phyloP scores from a whole-genome alignment of 768 basidiomycete genomes.

The Mycena indigotica region DNA sequence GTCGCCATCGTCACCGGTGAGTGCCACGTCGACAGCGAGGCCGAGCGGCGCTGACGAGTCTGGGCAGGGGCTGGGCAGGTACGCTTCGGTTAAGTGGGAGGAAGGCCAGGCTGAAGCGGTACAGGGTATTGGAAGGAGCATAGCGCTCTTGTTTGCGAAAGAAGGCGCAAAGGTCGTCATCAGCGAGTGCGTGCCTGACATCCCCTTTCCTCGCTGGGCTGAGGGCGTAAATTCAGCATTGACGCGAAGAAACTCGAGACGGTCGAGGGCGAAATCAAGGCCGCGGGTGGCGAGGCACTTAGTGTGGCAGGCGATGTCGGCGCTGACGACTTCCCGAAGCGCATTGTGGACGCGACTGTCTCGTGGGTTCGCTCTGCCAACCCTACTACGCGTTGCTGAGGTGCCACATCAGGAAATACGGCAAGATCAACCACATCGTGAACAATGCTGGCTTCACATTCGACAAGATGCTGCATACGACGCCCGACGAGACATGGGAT shows the following conservation, averaged over 20 bases:
- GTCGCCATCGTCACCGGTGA: slow-evolving; percentile 86
- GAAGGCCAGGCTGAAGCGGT: slow-evolving; percentile 5
- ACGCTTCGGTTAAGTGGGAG: slow-evolving; percentile 4
- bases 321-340: slow-evolving; percentile 81
- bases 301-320: slow-evolving; percentile 79
- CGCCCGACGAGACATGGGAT: slow-evolving; percentile 79
- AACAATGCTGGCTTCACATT: slow-evolving; percentile 85
- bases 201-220: too few species aligned
- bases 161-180: slow-evolving; percentile 88
- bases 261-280: slow-evolving; percentile 75
- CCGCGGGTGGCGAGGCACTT: slow-evolving; percentile 71
- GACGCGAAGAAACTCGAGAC: slow-evolving; percentile 67
- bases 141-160: slow-evolving; percentile 76
- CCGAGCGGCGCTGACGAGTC: slow-evolving; percentile 6
- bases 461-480: slow-evolving; percentile 88
- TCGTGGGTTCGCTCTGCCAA: slow-evolving; percentile 48
- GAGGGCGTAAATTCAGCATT: too few species aligned
- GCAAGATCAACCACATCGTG: slow-evolving; percentile 84
- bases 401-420: slow-evolving; percentile 57
- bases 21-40: slow-evolving; percentile 18
- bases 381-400: neutral
- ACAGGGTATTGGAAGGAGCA: slow-evolving; percentile 78
- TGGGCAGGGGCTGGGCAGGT: slow-evolving; percentile 75
- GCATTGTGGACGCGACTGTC: slow-evolving; percentile 73
- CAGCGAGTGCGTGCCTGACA: slow-evolving; percentile 62